Conservation (phyloP, 2,329 filamentous ascomycete genomes). For the Cryphonectria naterciae region DNA sequence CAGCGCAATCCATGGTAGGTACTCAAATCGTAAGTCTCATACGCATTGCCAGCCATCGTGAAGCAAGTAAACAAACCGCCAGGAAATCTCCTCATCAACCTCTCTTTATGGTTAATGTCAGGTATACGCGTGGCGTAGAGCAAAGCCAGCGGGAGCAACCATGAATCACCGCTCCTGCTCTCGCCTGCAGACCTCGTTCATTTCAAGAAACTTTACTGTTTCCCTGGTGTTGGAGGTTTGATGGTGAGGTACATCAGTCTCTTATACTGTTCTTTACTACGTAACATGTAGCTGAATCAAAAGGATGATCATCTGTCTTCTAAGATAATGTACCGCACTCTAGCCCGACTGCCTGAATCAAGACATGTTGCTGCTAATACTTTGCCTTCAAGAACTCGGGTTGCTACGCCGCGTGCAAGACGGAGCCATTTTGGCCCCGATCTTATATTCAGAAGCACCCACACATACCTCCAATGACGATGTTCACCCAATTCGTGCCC, state of each 20-base stretch:
- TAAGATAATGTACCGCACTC: neutral
- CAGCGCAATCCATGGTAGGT: slow-evolving; percentile 15
- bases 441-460: neutral
- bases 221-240: slow-evolving; percentile 77
- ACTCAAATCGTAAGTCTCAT: slow-evolving; percentile 1
- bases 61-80: slow-evolving; percentile 57
- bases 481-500: neutral
- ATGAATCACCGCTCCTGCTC: slow-evolving; percentile 58
- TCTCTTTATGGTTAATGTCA: slow-evolving; percentile 72
- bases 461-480: neutral
- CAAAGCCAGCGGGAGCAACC: slow-evolving; percentile 52
- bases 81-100: slow-evolving; percentile 88
- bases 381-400: too few relatives aligned
- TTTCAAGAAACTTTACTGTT: slow-evolving; percentile 52
- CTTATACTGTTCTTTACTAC: neutral
- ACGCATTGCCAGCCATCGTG: neutral
- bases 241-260: slow-evolving; percentile 74
- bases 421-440: too few relatives aligned
- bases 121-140: slow-evolving; percentile 95
- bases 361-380: neutral
- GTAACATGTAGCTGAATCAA: neutral
- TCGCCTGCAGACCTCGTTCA: slow-evolving; percentile 79
- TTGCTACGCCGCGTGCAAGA: too few relatives aligned
- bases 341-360: neutral
- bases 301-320: neutral